Evolutionary conservation across 306 rosid species (phyloP).

Genomic region (Coriaria nepalensis): DNA sequence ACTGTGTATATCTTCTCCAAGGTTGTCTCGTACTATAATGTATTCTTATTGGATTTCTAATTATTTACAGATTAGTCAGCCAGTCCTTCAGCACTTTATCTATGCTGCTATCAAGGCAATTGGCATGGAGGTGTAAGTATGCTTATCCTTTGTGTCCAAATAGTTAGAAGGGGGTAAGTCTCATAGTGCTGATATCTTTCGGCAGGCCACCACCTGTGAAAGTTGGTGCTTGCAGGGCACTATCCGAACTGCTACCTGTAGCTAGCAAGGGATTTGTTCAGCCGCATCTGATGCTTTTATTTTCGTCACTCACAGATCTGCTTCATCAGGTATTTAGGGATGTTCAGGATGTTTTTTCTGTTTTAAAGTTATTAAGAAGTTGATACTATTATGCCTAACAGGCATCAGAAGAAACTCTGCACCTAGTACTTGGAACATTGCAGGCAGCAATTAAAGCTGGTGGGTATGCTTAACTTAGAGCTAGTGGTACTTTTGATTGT

Average conservation of each 20-base stretch:
- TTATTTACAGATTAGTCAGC: slow-evolving; percentile 46
- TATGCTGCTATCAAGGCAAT: slow-evolving; percentile 61
- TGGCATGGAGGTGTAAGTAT: slow-evolving; percentile 64
- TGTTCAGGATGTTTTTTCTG: slow-evolving; percentile 11
- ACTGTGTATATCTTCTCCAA: neutral
- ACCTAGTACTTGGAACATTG: slow-evolving; percentile 84
- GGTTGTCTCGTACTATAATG: neutral
- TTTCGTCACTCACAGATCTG: slow-evolving; percentile 71
- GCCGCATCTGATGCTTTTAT: slow-evolving; percentile 55
- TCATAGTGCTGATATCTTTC: slow-evolving; percentile 8
- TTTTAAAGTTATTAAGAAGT: slow-evolving; percentile 9
- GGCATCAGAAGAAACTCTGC: slow-evolving; percentile 91
- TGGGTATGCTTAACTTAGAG: slow-evolving; percentile 14
- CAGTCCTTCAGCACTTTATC: slow-evolving; percentile 52
- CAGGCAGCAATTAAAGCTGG: slow-evolving; percentile 70
- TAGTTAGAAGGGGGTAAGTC: slow-evolving; percentile 3
- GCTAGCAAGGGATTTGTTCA: slow-evolving; percentile 48
- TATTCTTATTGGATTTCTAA: slow-evolving; percentile 11
- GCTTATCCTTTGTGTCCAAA: slow-evolving; percentile 4
- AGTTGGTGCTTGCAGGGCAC: slow-evolving; percentile 93
- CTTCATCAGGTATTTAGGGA: slow-evolving; percentile 50
- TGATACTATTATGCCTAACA: slow-evolving; percentile 27
- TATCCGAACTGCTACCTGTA: slow-evolving; percentile 73
- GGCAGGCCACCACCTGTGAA: slow-evolving; percentile 80
- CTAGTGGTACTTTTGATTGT: neutral